Percentiles rank a stretch among this genome's conserved stretches.
These are phyloP conservation scores for Petunia hybrid DNA, from an alignment of 305 asterid genomes.

Conservation along the genomic window DNA sequence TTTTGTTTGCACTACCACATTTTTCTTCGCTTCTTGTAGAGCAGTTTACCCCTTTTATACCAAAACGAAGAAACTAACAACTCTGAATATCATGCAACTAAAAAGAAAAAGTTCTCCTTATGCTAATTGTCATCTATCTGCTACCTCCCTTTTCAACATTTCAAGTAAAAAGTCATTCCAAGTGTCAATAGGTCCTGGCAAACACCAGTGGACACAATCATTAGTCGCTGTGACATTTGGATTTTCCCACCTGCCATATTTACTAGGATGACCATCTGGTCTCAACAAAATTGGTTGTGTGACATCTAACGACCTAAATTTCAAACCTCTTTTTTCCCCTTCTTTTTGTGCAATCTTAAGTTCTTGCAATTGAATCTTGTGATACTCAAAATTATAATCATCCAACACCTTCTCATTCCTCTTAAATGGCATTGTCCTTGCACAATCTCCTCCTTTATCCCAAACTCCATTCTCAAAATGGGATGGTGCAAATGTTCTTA, in stretches of 20 bases:
- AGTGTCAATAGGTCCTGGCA: slow-evolving; percentile 57
- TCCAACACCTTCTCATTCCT: slow-evolving; percentile 45
- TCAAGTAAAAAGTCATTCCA: slow-evolving; percentile 53
- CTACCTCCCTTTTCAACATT: slow-evolving; percentile 42
- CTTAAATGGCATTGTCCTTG: slow-evolving; percentile 48
- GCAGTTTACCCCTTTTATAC: too few relatives aligned
- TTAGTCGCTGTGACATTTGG: slow-evolving; percentile 22
- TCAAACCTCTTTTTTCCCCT: slow-evolving; percentile 45
- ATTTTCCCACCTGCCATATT: slow-evolving; percentile 44
- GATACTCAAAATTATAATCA: slow-evolving; percentile 41
- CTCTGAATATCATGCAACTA: too few relatives aligned
- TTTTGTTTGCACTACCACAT: too few relatives aligned
- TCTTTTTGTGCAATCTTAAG: slow-evolving; percentile 47
- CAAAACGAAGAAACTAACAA: too few relatives aligned
- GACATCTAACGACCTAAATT: slow-evolving; percentile 42
- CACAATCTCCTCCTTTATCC: slow-evolving; percentile 65
- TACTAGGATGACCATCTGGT: slow-evolving; percentile 63
- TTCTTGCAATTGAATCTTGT: slow-evolving; percentile 56
- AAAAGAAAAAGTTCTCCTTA: too few relatives aligned
- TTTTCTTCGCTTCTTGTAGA: too few relatives aligned
- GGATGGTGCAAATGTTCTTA: slow-evolving; percentile 71
- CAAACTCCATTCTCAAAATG: slow-evolving; percentile 74
- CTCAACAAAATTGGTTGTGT: slow-evolving; percentile 47
- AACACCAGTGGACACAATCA: slow-evolving; percentile 58
- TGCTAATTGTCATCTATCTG: neutral